phyloP scores from a whole-genome alignment of 2,329 filamentous ascomycete species.

The Verticillium dahliae region DNA sequence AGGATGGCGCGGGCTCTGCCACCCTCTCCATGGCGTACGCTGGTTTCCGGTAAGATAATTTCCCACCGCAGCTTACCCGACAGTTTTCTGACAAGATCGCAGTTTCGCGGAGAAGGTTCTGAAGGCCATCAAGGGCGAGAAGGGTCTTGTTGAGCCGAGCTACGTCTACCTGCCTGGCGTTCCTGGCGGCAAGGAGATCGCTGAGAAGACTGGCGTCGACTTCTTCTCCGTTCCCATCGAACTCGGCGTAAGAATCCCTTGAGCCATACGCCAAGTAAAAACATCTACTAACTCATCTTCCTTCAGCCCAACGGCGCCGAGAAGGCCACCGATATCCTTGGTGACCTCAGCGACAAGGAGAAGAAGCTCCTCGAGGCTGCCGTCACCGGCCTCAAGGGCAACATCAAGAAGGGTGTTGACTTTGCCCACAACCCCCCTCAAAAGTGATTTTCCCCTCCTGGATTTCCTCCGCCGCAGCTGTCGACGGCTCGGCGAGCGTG shows the following conservation, averaged over 20 bases:
- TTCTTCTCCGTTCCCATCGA: constrained; percentile 97
- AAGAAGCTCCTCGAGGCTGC: constrained; percentile 75
- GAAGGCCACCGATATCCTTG: constrained; percentile 77
- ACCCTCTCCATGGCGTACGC: constrained; percentile 95
- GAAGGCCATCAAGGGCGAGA: constrained; percentile 81
- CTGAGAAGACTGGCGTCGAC: constrained; percentile 75
- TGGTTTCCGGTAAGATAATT: constrained; percentile 67
- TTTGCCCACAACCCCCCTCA: constrained; percentile 82
- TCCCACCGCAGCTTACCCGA: not conserved
- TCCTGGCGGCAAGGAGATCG: constrained; percentile 77
- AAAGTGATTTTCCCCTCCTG: constrained; percentile 60
- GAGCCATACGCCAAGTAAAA: not conserved
- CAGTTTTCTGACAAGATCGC: constrained; percentile 13
- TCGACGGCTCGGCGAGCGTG: not conserved
- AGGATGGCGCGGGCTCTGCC: constrained; percentile 84
- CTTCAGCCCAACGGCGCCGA: constrained; percentile 72
- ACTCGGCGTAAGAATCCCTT: constrained; percentile 71
- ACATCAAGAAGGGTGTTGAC: constrained; percentile 88
- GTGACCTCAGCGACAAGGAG: constrained; percentile 75
- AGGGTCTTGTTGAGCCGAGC: constrained; percentile 88
- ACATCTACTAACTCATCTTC: not conserved
- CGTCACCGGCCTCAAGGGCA: constrained; percentile 76
- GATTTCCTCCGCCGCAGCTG: not conserved
- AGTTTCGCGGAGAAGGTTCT: constrained; percentile 94
- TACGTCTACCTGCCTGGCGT: constrained; percentile 94